Evolutionary conservation across 306 rosid species (phyloP), one percentile per base, ranked within the genome.

Genomic region (Casuarina equisetifolia): DNA sequence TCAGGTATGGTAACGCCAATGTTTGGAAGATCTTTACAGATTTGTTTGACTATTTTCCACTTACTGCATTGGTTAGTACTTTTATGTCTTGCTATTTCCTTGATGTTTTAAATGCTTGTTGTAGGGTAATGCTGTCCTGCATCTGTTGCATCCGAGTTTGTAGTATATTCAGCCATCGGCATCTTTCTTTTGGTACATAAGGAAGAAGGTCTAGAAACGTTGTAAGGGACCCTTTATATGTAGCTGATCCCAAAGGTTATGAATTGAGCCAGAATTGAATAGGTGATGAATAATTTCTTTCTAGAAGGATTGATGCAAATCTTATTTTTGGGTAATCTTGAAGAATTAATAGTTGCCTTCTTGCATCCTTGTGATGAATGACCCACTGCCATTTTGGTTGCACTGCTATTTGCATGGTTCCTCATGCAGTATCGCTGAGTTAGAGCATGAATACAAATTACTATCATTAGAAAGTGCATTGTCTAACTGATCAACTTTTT

Each of bases 1-100:
- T 79, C 90, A 95, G 97, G 97, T 92, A 92, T 84, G 99, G 99
- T 69, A 92, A 87, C 80, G 97, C 99, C 78, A 95, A 89, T 88
- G 97, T 93, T 76, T 91, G 97, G 98, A 93, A 93, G 92, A 89
- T 71, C 79, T 93, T 95, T 78, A 95, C 99, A 3, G 97, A 95
- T 82, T 84, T 95, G 82, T 95, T 95, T 80, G 99, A 95, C 88
- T 95, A 92, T 87, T 95, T 95, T 75, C 99, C 99, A 0, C 86
- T 92, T 84, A 92, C 99, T 74, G 97, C 99, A 43, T 72, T 95
- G 97, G 97, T 95, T 85, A 89, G 99, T 92, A 73, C 61, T 52
- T 2, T 61, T 46, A 17, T 46, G 10, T 44, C 50, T 66, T 49
- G 59, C 35, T 43, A 20, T 36, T 58, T 73, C 42, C 55, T 54